phyloP scores from a whole-genome alignment of 331 rosid genomes.

The Spiraea crenata region DNA sequence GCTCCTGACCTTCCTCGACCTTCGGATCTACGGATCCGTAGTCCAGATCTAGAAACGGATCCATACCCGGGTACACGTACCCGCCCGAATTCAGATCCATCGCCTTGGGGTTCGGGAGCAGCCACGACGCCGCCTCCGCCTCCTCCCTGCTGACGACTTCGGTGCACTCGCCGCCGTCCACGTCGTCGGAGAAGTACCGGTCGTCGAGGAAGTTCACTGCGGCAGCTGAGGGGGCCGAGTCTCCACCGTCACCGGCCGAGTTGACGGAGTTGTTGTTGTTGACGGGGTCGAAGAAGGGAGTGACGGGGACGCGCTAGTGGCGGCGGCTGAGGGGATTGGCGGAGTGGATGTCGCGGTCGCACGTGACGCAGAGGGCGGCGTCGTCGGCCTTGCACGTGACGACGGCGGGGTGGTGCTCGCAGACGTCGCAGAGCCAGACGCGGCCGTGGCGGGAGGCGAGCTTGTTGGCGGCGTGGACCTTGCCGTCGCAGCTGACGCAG shows the following conservation, averaged over 20 bases:
- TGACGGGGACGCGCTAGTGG: slow-evolving; percentile 67
- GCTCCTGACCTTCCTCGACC: slow-evolving; percentile 52
- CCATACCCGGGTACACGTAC: slow-evolving; percentile 52
- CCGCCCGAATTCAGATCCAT: slow-evolving; percentile 57
- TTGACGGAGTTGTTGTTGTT: slow-evolving; percentile 23
- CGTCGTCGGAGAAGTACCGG: slow-evolving; percentile 60
- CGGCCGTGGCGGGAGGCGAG: slow-evolving; percentile 98
- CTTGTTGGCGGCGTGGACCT: slow-evolving; percentile 88
- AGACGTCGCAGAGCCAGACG: slow-evolving; percentile 78
- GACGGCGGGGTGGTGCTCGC: slow-evolving; percentile 92
- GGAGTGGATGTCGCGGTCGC: slow-evolving; percentile 87
- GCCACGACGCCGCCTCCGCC: slow-evolving; percentile 95
- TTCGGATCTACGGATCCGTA: slow-evolving; percentile 56
- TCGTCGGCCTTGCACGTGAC: slow-evolving; percentile 95
- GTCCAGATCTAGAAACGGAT: slow-evolving; percentile 75
- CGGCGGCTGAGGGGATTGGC: slow-evolving; percentile 91
- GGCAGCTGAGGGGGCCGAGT: background rate
- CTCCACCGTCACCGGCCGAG: slow-evolving; percentile 5
- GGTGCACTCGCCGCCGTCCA: slow-evolving; percentile 31
- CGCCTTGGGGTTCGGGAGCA: slow-evolving; percentile 65
- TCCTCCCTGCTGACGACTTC: slow-evolving; percentile 76
- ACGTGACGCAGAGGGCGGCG: slow-evolving; percentile 74
- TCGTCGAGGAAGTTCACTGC: slow-evolving; percentile 44
- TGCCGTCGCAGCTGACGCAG: slow-evolving; percentile 66
- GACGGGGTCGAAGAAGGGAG: slow-evolving; percentile 52